Conservation (phyloP, 345 rosid genomes). For the Pugionium dolabratum region DNA sequence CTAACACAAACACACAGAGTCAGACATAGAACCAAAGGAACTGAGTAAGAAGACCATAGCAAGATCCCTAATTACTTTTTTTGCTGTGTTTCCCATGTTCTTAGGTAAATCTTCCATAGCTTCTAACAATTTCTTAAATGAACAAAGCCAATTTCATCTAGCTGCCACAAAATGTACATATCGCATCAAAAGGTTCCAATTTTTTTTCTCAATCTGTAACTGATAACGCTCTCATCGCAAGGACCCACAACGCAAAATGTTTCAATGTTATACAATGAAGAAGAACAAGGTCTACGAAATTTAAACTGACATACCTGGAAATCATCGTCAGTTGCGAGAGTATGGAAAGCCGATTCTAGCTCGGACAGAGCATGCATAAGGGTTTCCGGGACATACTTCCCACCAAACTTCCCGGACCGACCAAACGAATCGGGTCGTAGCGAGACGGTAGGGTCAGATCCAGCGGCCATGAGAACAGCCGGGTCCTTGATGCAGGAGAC, state of each 20-base stretch:
- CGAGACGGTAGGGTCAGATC: slow-evolving; percentile 47
- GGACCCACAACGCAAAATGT: slow-evolving; percentile 17
- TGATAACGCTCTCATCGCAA: not conserved
- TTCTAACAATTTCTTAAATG: not conserved
- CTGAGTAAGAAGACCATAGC: not conserved
- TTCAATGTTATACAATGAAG: not conserved
- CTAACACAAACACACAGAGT: slow-evolving; percentile 14
- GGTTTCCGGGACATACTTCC: slow-evolving; percentile 93
- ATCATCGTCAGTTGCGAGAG: slow-evolving; percentile 58
- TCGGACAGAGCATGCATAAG: slow-evolving; percentile 84
- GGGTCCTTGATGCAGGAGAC: too few species aligned
- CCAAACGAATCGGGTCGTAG: slow-evolving; percentile 83
- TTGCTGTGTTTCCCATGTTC: not conserved
- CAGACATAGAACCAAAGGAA: slow-evolving; percentile 15
- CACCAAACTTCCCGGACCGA: slow-evolving; percentile 89
- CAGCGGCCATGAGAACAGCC: slow-evolving; percentile 46
- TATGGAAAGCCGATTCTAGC: slow-evolving; percentile 73
- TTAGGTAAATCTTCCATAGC: not conserved
- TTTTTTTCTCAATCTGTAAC: not conserved
- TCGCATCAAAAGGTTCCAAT: slow-evolving; percentile 8
- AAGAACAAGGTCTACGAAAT: slow-evolving; percentile 15
- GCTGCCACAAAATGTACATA: not conserved
- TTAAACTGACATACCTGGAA: slow-evolving; percentile 61
- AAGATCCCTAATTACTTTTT: slow-evolving; percentile 3
- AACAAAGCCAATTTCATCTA: not conserved